Percentiles rank a stretch among this genome's conserved stretches.
Conservation (phyloP, 352 stramenopile genomes). For the Pythium periplocum region DNA sequence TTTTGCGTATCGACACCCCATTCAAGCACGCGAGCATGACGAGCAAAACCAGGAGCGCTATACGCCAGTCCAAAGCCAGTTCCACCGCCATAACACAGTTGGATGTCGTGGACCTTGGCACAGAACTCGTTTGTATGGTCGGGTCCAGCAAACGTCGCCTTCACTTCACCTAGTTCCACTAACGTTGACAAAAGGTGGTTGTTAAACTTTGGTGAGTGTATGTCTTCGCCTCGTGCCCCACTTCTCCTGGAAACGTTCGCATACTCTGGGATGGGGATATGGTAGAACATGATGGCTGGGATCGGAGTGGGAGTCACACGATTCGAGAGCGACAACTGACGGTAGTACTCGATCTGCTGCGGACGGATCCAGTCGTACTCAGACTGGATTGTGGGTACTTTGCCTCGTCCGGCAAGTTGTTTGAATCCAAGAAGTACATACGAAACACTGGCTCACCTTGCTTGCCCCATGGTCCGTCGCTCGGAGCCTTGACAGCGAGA, state of each 20-base stretch:
- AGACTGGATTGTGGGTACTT: constrained; percentile 27
- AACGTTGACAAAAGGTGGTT: constrained; percentile 35
- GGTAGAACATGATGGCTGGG: constrained; percentile 61
- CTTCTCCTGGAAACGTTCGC: constrained; percentile 9
- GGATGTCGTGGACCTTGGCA: constrained; percentile 29
- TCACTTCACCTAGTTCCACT: constrained; percentile 46
- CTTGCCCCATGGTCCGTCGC: constrained; percentile 23
- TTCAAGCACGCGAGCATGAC: constrained; percentile 46
- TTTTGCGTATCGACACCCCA: constrained; percentile 35
- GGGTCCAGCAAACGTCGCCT: constrained; percentile 51
- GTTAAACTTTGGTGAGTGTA: constrained; percentile 34
- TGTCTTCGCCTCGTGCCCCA: constrained; percentile 32
- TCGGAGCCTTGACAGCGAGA: constrained; percentile 33
- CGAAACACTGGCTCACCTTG: constrained; percentile 29
- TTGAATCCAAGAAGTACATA: constrained; percentile 64
- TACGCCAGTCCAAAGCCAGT: constrained; percentile 41
- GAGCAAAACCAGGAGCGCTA: constrained; percentile 21
- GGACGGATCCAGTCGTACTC: constrained; percentile 53
- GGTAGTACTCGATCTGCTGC: constrained; percentile 45
- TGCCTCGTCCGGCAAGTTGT: constrained; percentile 17
- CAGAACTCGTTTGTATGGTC: constrained; percentile 66
- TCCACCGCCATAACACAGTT: constrained; percentile 53
- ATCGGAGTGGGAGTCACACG: constrained; percentile 12
- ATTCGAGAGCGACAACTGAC: constrained; percentile 16
- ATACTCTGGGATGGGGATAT: constrained; percentile 57